Evolutionary conservation across 2,329 filamentous ascomycete genomes (phyloP).

Genomic region (Aquanectria penicillioides): DNA sequence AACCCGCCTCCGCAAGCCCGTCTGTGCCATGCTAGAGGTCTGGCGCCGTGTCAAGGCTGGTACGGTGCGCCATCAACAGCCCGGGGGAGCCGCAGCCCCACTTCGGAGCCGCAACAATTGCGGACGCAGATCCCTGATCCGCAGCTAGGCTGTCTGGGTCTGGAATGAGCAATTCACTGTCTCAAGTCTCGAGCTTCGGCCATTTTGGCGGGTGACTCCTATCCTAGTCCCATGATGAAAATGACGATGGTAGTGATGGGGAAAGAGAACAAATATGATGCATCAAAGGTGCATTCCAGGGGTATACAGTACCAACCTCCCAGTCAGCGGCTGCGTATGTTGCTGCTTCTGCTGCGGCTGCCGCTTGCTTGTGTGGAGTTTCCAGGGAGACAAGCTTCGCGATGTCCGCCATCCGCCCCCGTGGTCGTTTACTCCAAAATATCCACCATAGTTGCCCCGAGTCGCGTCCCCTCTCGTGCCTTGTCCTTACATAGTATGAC

Average conservation of each 20-base stretch:
- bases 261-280: slow-evolving; percentile 7
- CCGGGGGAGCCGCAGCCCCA: slow-evolving; percentile 43
- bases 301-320: slow-evolving; percentile 21
- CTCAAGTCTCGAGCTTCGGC: slow-evolving; percentile 23
- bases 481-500: slow-evolving; percentile 9
- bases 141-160: slow-evolving; percentile 35
- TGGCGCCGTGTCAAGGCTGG: slow-evolving; percentile 18
- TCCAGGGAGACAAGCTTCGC: background rate
- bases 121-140: slow-evolving; percentile 42
- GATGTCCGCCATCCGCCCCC: background rate
- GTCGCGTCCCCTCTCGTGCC: slow-evolving; percentile 14
- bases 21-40: slow-evolving; percentile 26
- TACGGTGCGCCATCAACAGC: slow-evolving; percentile 17
- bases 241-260: no score
- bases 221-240: slow-evolving; percentile 21
- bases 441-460: slow-evolving; percentile 4
- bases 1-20: slow-evolving; percentile 12
- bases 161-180: slow-evolving; percentile 30
- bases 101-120: slow-evolving; percentile 42
- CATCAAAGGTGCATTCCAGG: slow-evolving; percentile 25
- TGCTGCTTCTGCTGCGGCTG: background rate
- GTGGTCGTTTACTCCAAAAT: background rate
- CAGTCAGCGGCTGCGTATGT: slow-evolving; percentile 3
- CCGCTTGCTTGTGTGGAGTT: background rate
- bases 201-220: slow-evolving; percentile 26